Base-by-base conservation (phyloP, 169 alveolate genomes). In the Haemoproteus tartakovskyi region DNA sequence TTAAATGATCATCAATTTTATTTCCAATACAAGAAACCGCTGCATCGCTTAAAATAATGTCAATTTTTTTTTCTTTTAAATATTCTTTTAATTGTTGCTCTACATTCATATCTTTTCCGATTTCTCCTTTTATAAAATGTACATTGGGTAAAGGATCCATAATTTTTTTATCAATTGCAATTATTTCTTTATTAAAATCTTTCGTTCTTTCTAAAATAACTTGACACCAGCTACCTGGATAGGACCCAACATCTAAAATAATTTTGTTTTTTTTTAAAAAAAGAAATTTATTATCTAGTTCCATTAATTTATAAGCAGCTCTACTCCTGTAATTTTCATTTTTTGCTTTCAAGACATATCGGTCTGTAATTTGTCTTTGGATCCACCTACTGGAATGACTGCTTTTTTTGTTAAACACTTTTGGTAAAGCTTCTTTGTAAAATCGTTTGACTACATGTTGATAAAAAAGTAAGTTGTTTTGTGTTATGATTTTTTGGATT, bases 221-320 rank as follows among this genome's bases (percentile, higher is more conserved):
- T 63, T 88, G 93, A 19, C 91, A 63, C 93, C 93, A 88, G 24
- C 93, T 89, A 12, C 93, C 93, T 0, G 93, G 93, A 70, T 80
- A 88, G 50, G 89, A 78, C 0, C 93, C 93, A 16, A 88, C 80
- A 78, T 88, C 93, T 43, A 88, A 85, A 9, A 88, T 84, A 12
- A 56, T 54, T 80, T 88, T 89, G 62, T 82, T 85, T 62, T 88
- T 88, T 62, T 88, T 78, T 12, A 88, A 61, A 33, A 88, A 62
- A 14, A 88, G 56, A 48, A 52, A 88, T 40, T 85, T 84, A 54
- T 88, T 89, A 62, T 88, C 93, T 47, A 88, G 64, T 48, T 88
- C 91, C 27, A 81, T 84, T 30, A 88, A 78, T 51, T 88, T 88
- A 57, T 85, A 88, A 29, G 93, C 93, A 1, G 93, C 87, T 14